Base-by-base conservation (phyloP, 345 rosid species). In the Bruguiera sexangula region DNA sequence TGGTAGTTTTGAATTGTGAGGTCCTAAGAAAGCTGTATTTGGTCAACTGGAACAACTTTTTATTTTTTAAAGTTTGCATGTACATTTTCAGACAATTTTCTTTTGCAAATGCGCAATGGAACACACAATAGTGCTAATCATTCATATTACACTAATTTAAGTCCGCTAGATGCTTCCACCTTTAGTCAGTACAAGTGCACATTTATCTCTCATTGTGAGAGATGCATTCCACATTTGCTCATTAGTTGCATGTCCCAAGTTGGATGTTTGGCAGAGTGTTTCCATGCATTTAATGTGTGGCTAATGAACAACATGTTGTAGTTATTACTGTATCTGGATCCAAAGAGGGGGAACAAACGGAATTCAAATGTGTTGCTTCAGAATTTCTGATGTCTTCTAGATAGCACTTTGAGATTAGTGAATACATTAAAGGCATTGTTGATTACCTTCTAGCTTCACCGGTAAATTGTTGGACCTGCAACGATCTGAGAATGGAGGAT, bases 381-480 rank as follows among this genome's bases (percentile, higher is more conserved):
- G 83, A 80, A 73, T 76, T 70, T 77, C 84, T 79, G 76, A 68
- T 79, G 60, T 73, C 29, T 31, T 32, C 68, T 71, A 58, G 30
- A 34, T 51, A 51, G 11, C 6, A 22, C 67, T 74, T 74, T 75
- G 50, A 65, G 76, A 69, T 22, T 22, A 54, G 73, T 79, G 59
- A 81, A 80, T 82, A 70, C 71, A 76, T 54, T 27, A 51, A 79
- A 80, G 81, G 82, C 83, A 78, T 64, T 71, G 83, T 78, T 84
- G 80, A 82, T 80, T 78, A 73, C 82, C 72, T 26, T 27, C 39
- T 53, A 81, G 80, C 78, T 83, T 82, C 84, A 73, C 72, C 27
- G 46, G 73, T 66, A 56, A 78, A 77, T 85, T 76, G 79, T 36
- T 22, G 59, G 26, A 61, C 34, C 57, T 72, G 70, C 62, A 36